These are phyloP conservation scores for Moelleriella libera DNA, from an alignment of 2,329 filamentous ascomycete genomes.

Conservation along the genomic window DNA sequence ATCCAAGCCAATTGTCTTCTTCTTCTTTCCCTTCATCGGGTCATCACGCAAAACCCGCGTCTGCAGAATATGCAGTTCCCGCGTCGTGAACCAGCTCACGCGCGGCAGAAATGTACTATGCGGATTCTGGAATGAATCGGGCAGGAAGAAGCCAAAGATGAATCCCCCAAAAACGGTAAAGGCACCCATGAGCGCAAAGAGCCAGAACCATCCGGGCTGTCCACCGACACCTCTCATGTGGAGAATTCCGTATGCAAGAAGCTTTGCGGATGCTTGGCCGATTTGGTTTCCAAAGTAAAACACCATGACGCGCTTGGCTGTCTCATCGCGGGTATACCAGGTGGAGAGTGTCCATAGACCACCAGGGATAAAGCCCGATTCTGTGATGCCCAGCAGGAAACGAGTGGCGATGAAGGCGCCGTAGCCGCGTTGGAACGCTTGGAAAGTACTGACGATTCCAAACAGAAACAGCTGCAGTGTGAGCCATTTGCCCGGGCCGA, in stretches of 20 bases:
- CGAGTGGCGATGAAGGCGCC: slow-evolving; percentile 32
- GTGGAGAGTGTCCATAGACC: slow-evolving; percentile 34
- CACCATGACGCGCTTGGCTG: slow-evolving; percentile 34
- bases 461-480: slow-evolving; percentile 38
- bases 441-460: slow-evolving; percentile 38
- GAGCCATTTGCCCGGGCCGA: slow-evolving; percentile 35
- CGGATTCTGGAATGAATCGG: slow-evolving; percentile 29
- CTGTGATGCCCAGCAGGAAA: slow-evolving; percentile 36
- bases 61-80: slow-evolving; percentile 26
- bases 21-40: slow-evolving; percentile 31
- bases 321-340: slow-evolving; percentile 39
- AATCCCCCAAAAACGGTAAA: slow-evolving; percentile 33
- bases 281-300: slow-evolving; percentile 44
- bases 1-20: slow-evolving; percentile 26
- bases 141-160: slow-evolving; percentile 26
- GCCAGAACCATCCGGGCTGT: slow-evolving; percentile 41
- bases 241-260: slow-evolving; percentile 31
- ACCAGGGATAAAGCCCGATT: slow-evolving; percentile 41
- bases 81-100: slow-evolving; percentile 19
- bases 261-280: slow-evolving; percentile 21
- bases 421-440: slow-evolving; percentile 34
- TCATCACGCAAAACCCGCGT: slow-evolving; percentile 26
- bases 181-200: slow-evolving; percentile 36
- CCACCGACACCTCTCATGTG: slow-evolving; percentile 32
- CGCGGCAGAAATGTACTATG: slow-evolving; percentile 24